Evolutionary conservation across 2,329 filamentous ascomycete species (phyloP).

Genomic region (Diaporthe longicolla): DNA sequence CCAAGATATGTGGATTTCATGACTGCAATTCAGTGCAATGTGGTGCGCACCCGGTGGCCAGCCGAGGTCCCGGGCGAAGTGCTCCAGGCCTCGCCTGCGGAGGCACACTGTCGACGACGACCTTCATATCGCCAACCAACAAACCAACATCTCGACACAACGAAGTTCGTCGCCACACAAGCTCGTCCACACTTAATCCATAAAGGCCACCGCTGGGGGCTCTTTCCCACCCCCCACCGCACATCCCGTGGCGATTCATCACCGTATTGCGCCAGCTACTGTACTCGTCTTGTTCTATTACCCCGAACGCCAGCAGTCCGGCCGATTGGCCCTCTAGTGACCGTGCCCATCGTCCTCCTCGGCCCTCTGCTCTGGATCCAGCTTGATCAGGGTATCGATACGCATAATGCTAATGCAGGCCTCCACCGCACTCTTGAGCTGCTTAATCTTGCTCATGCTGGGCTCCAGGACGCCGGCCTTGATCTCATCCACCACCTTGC

Average conservation of each 20-base stretch:
- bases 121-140: too few relatives aligned
- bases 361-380: conserved; percentile 88
- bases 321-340: conserved; percentile 67
- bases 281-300: conserved; percentile 34
- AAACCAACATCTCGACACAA: too few relatives aligned
- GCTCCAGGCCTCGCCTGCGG: too few relatives aligned
- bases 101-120: too few relatives aligned
- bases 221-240: too few relatives aligned
- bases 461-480: conserved; percentile 97
- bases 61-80: too few relatives aligned
- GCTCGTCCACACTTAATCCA: too few relatives aligned
- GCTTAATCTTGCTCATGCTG: conserved; percentile 97
- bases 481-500: conserved; percentile 91
- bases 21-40: too few relatives aligned
- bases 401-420: conserved; percentile 99
- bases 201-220: too few relatives aligned
- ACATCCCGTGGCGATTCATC: conserved; percentile 11
- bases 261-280: conserved; percentile 32
- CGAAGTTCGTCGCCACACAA: too few relatives aligned
- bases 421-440: conserved; percentile 98
- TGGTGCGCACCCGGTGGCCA: too few relatives aligned
- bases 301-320: conserved; percentile 27
- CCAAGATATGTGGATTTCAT: too few relatives aligned
- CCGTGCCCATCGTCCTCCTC: conserved; percentile 88
- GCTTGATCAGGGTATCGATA: conserved; percentile 98